Base-by-base conservation (phyloP, 306 rosid species). In the Vigna radiata region DNA sequence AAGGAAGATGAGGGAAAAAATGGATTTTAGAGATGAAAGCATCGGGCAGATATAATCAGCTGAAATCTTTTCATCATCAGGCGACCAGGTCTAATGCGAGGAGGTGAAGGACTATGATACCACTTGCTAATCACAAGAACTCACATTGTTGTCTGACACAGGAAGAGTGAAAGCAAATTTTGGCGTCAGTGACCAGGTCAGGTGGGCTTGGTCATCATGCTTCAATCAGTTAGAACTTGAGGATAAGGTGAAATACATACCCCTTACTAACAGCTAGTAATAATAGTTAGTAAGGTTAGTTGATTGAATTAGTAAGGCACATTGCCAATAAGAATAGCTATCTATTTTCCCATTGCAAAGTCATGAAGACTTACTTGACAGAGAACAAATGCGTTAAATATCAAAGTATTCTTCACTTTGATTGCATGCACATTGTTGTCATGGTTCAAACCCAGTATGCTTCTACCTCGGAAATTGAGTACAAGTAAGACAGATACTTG, bases 311-410 rank as follows among this genome's bases (percentile, higher is more conserved):
- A 53, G 13, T 18, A 54, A 8, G 14, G 27, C 29, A 18, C 5
- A 4, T 17, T 17, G 60, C 3, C 67, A 39, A 11, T 36, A 64
- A 77, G 44, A 36, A 25, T 15, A 29, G 39, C 23, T 58, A 49
- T 49, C 15, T 46, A 19, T 13, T 36, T 54, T 46, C 52, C 39
- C 21, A 47, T 11, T 21, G 36, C 49, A 27, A n/a, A 19, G 46
- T 29, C 53, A 41, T 1, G 56, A 15, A 47, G 62, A 50, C 93
- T 83, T 91, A 96, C 99, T 85, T 96, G 99, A 71, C 89, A 90
- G 70, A 96, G 85, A 78, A 96, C 99, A 85, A 96, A 96, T 12
- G 99, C 83, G 74, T 96, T 96, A 86, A 96, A 96, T 84, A 96
- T 96, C 88, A 96, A 33, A 1, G 97, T 96, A 83, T 96, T 96